A percentile compares a stretch with the other conserved stretches of the same genome.
phyloP scores from a whole-genome alignment of 2,329 filamentous ascomycete species.

The Phyllosticta ampelicida region DNA sequence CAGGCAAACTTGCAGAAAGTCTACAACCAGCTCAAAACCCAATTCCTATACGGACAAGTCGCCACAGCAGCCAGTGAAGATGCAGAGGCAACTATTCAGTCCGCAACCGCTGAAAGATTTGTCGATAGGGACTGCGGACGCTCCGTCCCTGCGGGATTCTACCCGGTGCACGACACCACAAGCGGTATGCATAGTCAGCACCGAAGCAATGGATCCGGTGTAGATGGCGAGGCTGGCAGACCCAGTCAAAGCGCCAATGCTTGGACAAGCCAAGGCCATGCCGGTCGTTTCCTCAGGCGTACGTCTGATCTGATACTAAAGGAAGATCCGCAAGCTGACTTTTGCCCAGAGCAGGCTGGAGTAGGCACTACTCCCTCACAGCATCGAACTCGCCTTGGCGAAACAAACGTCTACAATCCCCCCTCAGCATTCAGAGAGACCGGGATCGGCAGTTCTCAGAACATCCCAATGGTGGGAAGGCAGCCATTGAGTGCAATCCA shows the following conservation, averaged over 20 bases:
- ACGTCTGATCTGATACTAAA: not conserved
- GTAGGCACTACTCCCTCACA: constrained; percentile 19
- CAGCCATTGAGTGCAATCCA: constrained; percentile 20
- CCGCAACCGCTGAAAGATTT: constrained; percentile 18
- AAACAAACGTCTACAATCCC: constrained; percentile 20
- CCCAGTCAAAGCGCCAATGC: constrained; percentile 14
- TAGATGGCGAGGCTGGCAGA: constrained; percentile 9
- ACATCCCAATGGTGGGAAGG: constrained; percentile 23
- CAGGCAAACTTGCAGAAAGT: constrained; percentile 55
- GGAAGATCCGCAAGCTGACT: not conserved
- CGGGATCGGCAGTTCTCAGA: constrained; percentile 18
- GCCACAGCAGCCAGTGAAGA: constrained; percentile 44
- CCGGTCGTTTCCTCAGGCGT: not conserved
- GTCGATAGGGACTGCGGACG: constrained; percentile 17
- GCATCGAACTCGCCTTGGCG: constrained; percentile 18
- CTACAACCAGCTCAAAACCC: constrained; percentile 46
- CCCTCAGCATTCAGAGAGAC: constrained; percentile 15
- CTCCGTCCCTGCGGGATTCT: constrained; percentile 12
- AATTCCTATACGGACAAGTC: constrained; percentile 43
- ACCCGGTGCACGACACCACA: not conserved
- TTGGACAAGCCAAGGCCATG: not conserved
- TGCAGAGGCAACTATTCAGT: constrained; percentile 20
- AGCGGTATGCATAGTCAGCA: not conserved
- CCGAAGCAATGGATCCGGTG: constrained; percentile 11
- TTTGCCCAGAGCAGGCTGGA: constrained; percentile 17